Evolutionary conservation across 345 rosid genomes (phyloP), one percentile per base, ranked within the genome.

Genomic region (Geranium rotundifolium): DNA sequence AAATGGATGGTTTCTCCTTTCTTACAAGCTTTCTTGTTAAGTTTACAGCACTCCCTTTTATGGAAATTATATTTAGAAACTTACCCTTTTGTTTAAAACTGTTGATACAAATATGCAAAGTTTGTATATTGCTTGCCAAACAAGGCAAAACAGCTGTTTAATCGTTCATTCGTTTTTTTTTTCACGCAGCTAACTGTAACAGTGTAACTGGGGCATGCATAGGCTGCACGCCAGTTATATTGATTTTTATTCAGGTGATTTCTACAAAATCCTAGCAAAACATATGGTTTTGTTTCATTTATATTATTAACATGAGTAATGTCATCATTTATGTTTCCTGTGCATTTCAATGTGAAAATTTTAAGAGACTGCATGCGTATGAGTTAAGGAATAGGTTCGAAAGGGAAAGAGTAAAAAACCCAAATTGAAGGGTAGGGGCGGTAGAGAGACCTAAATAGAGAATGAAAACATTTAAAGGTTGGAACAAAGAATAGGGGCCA

Each of bases 401-500:
- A 65, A 69, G 72, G 56, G 60, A 71, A 74, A 56, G 67, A 61
- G 65, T 39, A 54, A 70, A 59, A 34, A 1, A 64, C 68, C 59
- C 49, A 75, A 75, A 79, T 67, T 81, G 73, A 80, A 81, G 75
- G 75, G 72, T 66, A 20, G 64, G 64, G 77, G 76, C 74, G 74
- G 55, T 29, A 61, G 63, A 63, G 65, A 57, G 67, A 61, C 82
- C 71, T 71, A 76, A 79, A 70, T 67, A 63, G 79, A 76, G 68
- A 67, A 79, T 67, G 83, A 80, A 80, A 80, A 76, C 85, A 72
- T 84, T 80, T 64, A 80, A 82, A 65, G 83, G 0, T 34, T n/a
- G 58, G 39, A 62, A 66, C 69, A 67, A 55, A 70, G 41, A 34
- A 34, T 34, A 34, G 41, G 41, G 57, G 27, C 27, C 27, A 23